Evolutionary conservation across 352 stramenopile species (phyloP).

Genomic region (Globisporangium paddicum): DNA sequence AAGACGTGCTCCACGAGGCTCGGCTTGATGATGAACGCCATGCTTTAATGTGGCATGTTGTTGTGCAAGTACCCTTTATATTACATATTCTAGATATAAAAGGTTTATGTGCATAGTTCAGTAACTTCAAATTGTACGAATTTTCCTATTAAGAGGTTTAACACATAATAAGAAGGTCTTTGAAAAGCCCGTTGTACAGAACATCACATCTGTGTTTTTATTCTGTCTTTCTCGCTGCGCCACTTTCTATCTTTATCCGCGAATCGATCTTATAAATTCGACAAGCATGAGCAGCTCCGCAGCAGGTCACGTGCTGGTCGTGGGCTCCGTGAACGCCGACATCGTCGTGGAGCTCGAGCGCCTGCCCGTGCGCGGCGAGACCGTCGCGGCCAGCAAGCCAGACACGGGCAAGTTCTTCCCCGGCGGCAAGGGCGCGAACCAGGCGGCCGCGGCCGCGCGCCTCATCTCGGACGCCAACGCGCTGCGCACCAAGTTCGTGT

Average conservation of each 20-base stretch:
- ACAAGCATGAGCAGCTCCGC: constrained; percentile 15
- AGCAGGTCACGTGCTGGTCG: constrained; percentile 43
- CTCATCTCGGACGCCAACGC: constrained; percentile 25
- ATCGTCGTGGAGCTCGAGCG: constrained; percentile 72
- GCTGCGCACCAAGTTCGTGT: constrained; percentile 35
- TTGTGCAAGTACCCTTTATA: background rate
- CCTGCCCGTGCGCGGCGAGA: constrained; percentile 64
- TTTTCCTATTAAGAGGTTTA: background rate
- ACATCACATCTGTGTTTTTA: background rate
- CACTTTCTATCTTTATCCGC: background rate
- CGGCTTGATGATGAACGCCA: constrained; percentile 38
- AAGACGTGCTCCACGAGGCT: constrained; percentile 74
- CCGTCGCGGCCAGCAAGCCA: constrained; percentile 38
- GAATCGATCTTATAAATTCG: constrained; percentile 1
- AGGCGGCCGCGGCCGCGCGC: constrained; percentile 53
- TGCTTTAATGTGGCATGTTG: too few relatives aligned
- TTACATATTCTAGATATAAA: background rate
- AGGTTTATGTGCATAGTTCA: background rate
- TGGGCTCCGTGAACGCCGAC: constrained; percentile 84
- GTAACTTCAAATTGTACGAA: background rate
- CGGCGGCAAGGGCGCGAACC: constrained; percentile 78
- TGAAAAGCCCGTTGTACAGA: background rate
- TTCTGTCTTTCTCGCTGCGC: background rate
- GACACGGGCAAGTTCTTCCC: constrained; percentile 66
- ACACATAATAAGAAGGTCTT: background rate